Evolutionary conservation across 2,329 filamentous ascomycete species (phyloP), one percentile per base, ranked within the genome.

Genomic region (Botrytis tulipae): DNA sequence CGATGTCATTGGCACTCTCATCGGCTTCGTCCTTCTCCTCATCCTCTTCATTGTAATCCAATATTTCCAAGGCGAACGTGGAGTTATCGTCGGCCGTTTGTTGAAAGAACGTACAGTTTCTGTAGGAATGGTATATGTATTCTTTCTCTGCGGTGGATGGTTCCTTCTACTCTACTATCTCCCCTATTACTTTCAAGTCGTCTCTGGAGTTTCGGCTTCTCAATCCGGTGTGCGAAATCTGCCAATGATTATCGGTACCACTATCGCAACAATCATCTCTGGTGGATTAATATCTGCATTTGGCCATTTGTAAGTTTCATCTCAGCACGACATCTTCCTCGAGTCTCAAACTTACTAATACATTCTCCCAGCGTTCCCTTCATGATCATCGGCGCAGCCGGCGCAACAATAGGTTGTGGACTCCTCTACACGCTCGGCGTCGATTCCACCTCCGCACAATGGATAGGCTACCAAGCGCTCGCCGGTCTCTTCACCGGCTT

Each of bases 401-500:
- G 83, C 14, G 73, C 76, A 60, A 78, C 82, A 3, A 76, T 84
- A 51, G 74, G 80, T 87, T 76, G 85, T 85, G 89, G 87, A 25
- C 83, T 90, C 71, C 83, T 90, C 74, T 86, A 87, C 0, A 89
- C 87, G 0, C 84, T 89, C 18, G 79, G 81, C 46, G 81, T 86
- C 4, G 75, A 83, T 76, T 88, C 86, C 8, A 81, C 83, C 1
- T 80, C 85, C 1, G 79, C 80, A 20, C 81, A 84, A 54, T 90
- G 88, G 88, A 87, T 90, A 75, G 87, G 87, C 29, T 89, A 87
- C 79, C 88, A 89, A 78, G 85, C 87, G 60, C 78, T 90, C 37
- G 82, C 84, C 29, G 89, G 88, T 46, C 81, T 89, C 3, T 88
- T 88, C 40, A 83, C 87, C 6, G 89, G 89, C 4, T 82, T 87